phyloP scores from a whole-genome alignment of 352 stramenopile genomes.

The Pythium aphanidermatum region DNA sequence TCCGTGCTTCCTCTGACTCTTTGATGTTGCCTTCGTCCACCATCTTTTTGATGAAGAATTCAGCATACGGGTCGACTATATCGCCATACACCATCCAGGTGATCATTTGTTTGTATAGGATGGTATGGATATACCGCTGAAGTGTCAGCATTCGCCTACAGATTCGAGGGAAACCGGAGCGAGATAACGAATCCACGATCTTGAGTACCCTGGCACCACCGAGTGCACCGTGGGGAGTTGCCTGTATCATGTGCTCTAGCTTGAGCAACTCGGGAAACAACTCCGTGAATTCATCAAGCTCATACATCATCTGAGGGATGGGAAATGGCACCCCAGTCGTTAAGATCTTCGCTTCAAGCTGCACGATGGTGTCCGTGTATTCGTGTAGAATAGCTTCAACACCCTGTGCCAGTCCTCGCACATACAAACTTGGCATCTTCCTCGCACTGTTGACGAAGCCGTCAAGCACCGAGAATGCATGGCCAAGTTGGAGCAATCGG shows the following conservation, averaged over 20 bases:
- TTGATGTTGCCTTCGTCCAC: background rate
- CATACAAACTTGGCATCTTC: conserved; percentile 40
- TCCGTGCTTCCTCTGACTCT: background rate
- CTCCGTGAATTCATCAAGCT: conserved; percentile 58
- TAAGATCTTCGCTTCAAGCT: conserved; percentile 50
- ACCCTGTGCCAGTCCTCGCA: conserved; percentile 50
- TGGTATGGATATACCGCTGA: conserved; percentile 42
- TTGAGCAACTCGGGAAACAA: conserved; percentile 50
- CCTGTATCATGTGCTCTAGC: conserved; percentile 16
- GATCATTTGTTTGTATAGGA: conserved; percentile 79
- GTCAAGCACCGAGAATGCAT: conserved; percentile 40
- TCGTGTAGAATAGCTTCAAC: conserved; percentile 41
- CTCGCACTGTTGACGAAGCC: conserved; percentile 30
- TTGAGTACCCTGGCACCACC: conserved; percentile 36
- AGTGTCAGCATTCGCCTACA: conserved; percentile 47
- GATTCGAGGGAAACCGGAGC: conserved; percentile 56
- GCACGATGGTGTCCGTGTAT: conserved; percentile 47
- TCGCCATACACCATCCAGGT: conserved; percentile 73
- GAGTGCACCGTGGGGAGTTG: conserved; percentile 11
- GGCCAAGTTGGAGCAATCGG: conserved; percentile 47
- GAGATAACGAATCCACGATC: conserved; percentile 32
- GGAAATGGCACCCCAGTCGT: conserved; percentile 37
- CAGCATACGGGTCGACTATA: conserved; percentile 55
- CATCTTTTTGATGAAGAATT: conserved; percentile 67
- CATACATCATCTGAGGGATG: conserved; percentile 56